A percentile compares a stretch with the other conserved stretches of the same genome.
phyloP scores from a whole-genome alignment of 179 eudicot species.

The Spinacia oleracea region DNA sequence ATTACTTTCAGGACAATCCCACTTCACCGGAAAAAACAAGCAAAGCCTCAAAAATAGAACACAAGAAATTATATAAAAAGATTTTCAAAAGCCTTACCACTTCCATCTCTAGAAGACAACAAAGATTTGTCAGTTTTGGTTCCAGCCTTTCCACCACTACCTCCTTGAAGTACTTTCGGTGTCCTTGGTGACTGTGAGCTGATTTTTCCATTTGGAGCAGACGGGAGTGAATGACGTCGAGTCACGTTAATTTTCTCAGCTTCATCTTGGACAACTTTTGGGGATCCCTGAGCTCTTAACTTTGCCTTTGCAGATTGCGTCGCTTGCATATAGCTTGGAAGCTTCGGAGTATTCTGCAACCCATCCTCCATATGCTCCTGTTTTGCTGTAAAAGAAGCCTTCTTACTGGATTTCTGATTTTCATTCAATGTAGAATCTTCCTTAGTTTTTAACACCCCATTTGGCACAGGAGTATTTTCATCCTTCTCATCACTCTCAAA shows the following conservation, averaged over 20 bases:
- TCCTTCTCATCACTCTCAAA: slow-evolving; percentile 34
- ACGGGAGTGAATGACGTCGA: slow-evolving; percentile 51
- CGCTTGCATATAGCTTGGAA: slow-evolving; percentile 56
- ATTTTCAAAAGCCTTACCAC: slow-evolving; percentile 35
- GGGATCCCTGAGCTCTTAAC: slow-evolving; percentile 49
- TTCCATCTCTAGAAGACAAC: slow-evolving; percentile 44
- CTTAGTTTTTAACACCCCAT: slow-evolving; percentile 34
- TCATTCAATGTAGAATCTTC: slow-evolving; percentile 36
- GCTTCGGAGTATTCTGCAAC: slow-evolving; percentile 42
- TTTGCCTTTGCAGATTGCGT: slow-evolving; percentile 55
- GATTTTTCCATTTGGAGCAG: slow-evolving; percentile 43
- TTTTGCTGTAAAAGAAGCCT: slow-evolving; percentile 46
- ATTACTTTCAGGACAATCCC: not conserved
- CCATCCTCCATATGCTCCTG: slow-evolving; percentile 45
- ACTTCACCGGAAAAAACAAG: not conserved
- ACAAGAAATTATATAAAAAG: not conserved
- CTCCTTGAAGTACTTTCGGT: slow-evolving; percentile 40
- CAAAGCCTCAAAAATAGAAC: not conserved
- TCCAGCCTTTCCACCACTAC: slow-evolving; percentile 41
- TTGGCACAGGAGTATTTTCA: slow-evolving; percentile 34
- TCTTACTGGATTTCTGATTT: slow-evolving; percentile 40
- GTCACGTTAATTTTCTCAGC: slow-evolving; percentile 36
- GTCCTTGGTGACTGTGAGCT: slow-evolving; percentile 48
- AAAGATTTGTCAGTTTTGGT: slow-evolving; percentile 39
- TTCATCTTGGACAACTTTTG: slow-evolving; percentile 41